phyloP scores from a whole-genome alignment of 1,284 basidiomycete species.

The Microbotryum intermedium region DNA sequence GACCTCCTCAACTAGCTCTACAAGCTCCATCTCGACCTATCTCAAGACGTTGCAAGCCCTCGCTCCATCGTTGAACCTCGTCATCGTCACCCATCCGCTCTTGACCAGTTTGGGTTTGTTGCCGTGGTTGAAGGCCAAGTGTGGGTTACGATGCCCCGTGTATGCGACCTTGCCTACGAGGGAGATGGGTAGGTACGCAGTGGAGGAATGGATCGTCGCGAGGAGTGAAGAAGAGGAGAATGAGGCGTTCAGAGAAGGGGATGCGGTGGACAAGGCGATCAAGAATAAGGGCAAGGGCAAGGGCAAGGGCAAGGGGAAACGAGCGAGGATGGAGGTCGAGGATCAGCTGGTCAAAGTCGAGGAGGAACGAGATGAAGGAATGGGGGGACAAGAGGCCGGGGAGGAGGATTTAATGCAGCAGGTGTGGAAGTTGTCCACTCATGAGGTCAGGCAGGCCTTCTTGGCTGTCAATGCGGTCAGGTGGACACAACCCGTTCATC shows the following conservation, averaged over 20 bases:
- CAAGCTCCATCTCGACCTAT: slow-evolving; percentile 6
- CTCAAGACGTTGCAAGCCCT: slow-evolving; percentile 39
- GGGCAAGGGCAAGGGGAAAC: slow-evolving; percentile 37
- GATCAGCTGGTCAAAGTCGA: slow-evolving; percentile 28
- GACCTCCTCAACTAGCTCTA: background rate
- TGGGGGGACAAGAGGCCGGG: slow-evolving; percentile 15
- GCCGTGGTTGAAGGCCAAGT: slow-evolving; percentile 49
- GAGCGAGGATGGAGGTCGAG: slow-evolving; percentile 63
- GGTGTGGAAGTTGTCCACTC: slow-evolving; percentile 24
- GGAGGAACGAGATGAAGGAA: background rate
- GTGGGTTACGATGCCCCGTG: slow-evolving; percentile 82
- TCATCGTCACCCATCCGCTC: slow-evolving; percentile 88
- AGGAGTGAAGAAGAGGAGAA: slow-evolving; percentile 31
- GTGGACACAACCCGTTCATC: slow-evolving; percentile 90
- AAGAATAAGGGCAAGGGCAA: background rate
- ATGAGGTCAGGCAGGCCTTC: slow-evolving; percentile 53
- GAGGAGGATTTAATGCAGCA: slow-evolving; percentile 10
- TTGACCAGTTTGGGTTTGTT: slow-evolving; percentile 71
- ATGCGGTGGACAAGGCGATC: background rate
- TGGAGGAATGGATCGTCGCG: slow-evolving; percentile 35
- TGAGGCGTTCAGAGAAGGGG: slow-evolving; percentile 11
- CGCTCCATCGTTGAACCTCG: slow-evolving; percentile 73
- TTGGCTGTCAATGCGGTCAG: slow-evolving; percentile 83
- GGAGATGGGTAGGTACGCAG: slow-evolving; percentile 84
- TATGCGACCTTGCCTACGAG: slow-evolving; percentile 94